Evolutionary conservation across 176 grass and related monocot species (phyloP), one percentile per base, ranked within the genome.

Genomic region (Raddia guianensis): DNA sequence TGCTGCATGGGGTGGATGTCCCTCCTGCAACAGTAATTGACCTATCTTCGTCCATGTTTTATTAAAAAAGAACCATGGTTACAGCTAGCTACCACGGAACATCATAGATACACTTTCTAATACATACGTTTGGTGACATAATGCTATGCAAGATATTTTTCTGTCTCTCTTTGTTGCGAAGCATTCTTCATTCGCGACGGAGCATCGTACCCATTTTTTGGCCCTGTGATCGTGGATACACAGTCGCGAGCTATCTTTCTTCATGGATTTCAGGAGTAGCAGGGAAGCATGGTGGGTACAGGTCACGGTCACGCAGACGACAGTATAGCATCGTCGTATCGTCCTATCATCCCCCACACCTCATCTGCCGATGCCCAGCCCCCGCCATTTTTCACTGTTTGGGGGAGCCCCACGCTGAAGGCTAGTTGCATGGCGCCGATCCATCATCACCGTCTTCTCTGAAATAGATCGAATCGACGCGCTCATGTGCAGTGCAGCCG

Each of bases 241-340:
- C 37, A 37, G 35, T 0, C 9, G 21, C 14, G 5, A 35, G 14
- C 46, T 40, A 77, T 37, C 16, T 5, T 10, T 37, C 16, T 5
- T 10, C 61, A 18, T 40, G 58, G 58, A 77, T 63, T 64, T n/a
- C 49, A 18, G 47, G 55, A 46, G 18, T 16, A 16, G 7, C 48
- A 46, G 44, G 67, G 20, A 15, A 65, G 58, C 46, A 77, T 27
- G 78, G 62, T 71, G 55, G 45, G 54, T 37, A 49, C 55, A 9
- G 8, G 44, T 20, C 67, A 40, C 34, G 20, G 42, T 60, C 52
- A 10, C 6, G 63, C 63, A 32, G 18, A n/a, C 35, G 18, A n/a
- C 35, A 53, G 48, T n/a, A 3, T 4, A 44, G 64, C 42, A 45
- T 7, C 6, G 45, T 71, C 70, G 15, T 12, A 49, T 71, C 70